phyloP scores from a whole-genome alignment of 306 rosid species.

The Alnus glutinosa region DNA sequence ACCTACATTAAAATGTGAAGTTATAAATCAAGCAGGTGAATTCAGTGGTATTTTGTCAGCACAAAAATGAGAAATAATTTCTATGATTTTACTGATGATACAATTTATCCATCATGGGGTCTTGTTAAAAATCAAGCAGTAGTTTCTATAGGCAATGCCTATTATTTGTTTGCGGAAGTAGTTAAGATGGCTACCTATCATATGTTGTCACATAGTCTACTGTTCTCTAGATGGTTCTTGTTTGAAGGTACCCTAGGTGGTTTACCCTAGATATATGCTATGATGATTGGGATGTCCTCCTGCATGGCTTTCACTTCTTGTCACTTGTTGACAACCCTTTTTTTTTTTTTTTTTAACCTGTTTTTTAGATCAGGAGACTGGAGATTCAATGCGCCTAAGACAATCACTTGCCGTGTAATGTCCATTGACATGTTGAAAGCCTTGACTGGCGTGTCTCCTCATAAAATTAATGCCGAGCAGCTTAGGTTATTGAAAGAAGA shows the following conservation, averaged over 20 bases:
- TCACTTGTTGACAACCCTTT: constrained; percentile 16
- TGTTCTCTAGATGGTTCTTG: constrained; percentile 17
- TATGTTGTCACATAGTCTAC: constrained; percentile 11
- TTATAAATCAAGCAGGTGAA: not conserved
- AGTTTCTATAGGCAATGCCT: constrained; percentile 9
- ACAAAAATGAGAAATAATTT: not conserved
- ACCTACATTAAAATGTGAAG: not conserved
- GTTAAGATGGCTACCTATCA: not conserved
- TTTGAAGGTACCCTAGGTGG: constrained; percentile 21
- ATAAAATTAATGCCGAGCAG: constrained; percentile 36
- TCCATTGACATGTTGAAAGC: constrained; percentile 70
- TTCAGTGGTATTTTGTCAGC: not conserved
- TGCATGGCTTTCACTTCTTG: constrained; percentile 8
- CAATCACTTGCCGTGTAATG: constrained; percentile 71
- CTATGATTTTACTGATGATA: not conserved
- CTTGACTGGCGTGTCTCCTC: constrained; percentile 50
- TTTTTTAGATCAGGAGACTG: constrained; percentile 57
- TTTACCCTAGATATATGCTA: constrained; percentile 7
- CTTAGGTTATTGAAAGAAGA: constrained; percentile 26
- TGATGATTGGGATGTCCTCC: not conserved
- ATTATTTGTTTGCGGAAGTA: not conserved
- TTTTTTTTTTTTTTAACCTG: constrained; percentile 29
- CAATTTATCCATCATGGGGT: not conserved
- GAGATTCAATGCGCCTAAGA: constrained; percentile 67
- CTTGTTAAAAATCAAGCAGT: not conserved